phyloP scores from a whole-genome alignment of 106 monocot species.

The Platanthera zijinensis region DNA sequence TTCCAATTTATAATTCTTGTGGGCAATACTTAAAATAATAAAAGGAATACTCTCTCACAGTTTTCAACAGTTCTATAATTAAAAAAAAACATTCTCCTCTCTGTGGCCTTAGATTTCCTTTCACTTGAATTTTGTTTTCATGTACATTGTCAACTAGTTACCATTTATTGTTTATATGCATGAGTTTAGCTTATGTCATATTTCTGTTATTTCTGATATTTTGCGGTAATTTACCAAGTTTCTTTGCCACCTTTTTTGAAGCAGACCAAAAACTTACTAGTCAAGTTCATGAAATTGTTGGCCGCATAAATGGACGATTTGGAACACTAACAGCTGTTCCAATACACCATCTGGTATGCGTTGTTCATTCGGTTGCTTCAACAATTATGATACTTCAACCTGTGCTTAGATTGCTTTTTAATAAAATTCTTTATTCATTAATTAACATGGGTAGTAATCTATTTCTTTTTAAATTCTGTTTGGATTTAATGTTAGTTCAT shows the following conservation, averaged over 20 bases:
- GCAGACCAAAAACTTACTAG: conserved; percentile 97
- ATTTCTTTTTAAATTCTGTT: neutral
- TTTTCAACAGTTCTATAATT: no score
- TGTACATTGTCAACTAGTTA: neutral
- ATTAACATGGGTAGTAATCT: neutral
- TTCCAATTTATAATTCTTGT: no score
- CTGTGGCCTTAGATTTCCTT: neutral
- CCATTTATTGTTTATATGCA: neutral
- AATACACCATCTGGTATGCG: conserved; percentile 86
- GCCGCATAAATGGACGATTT: conserved; percentile 97
- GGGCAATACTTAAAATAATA: no score
- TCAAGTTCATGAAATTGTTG: conserved; percentile 99
- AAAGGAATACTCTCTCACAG: no score
- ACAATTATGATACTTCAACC: neutral
- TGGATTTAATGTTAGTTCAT: no score
- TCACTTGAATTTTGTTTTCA: neutral
- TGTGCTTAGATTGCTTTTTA: neutral
- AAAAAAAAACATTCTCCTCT: neutral
- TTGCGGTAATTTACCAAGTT: neutral
- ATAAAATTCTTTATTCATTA: neutral
- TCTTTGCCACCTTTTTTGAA: neutral
- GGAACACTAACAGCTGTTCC: conserved; percentile 95
- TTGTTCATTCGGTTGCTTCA: neutral
- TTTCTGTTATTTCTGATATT: neutral
- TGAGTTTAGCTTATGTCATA: neutral